Conservation (phyloP, 768 basidiomycete genomes). For the Rhizopogon rudus region DNA sequence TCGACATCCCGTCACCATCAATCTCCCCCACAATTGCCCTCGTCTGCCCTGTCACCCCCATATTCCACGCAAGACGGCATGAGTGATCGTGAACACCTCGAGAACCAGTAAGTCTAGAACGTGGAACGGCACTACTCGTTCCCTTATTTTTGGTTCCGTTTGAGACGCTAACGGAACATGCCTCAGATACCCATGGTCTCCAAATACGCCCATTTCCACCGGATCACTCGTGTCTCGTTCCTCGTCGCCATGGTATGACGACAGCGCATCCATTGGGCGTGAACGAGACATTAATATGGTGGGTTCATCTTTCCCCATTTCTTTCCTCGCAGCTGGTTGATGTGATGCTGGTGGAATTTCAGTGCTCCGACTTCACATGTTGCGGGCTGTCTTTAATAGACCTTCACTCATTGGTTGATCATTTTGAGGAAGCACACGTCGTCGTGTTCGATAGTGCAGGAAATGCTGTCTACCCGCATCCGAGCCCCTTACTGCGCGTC, state of each 20-base stretch:
- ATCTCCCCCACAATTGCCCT: not conserved
- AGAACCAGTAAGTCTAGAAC: not conserved
- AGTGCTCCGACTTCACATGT: conserved; percentile 45
- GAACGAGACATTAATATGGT: conserved; percentile 17
- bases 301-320: not conserved
- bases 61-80: not conserved
- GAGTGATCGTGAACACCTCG: not conserved
- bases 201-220: conserved; percentile 1
- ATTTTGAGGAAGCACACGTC: conserved; percentile 42
- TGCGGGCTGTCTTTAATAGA: conserved; percentile 41
- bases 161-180: not conserved
- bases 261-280: conserved; percentile 2
- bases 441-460: conserved; percentile 25
- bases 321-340: not conserved
- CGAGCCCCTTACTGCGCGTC: not conserved
- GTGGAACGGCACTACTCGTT: not conserved
- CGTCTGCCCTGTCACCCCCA: not conserved
- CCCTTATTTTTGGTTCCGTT: not conserved
- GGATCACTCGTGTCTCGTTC: not conserved
- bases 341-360: not conserved
- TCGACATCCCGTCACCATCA: not conserved
- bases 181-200: conserved; percentile 1
- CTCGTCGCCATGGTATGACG: conserved; percentile 8
- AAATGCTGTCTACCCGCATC: conserved; percentile 27
- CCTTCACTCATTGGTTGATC: conserved; percentile 47